These are phyloP conservation scores for Neofusicoccum laricinum DNA, from an alignment of 2,329 filamentous ascomycete genomes.

Conservation along the genomic window DNA sequence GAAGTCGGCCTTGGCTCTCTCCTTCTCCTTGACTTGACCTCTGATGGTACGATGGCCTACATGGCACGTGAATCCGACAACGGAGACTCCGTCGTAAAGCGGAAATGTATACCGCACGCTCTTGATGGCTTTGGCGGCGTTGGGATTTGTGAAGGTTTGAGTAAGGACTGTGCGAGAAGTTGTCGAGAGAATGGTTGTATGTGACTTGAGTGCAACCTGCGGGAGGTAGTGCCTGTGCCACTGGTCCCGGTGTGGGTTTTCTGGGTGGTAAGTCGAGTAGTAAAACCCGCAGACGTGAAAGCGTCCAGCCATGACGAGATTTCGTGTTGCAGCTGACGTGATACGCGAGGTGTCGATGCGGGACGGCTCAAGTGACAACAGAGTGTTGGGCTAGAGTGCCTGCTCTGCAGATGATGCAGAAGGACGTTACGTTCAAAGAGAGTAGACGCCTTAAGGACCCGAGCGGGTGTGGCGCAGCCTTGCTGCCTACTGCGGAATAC, in stretches of 20 bases:
- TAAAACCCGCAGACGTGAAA: conserved; percentile 29
- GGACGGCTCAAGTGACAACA: too few relatives aligned
- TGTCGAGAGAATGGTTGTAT: conserved; percentile 60
- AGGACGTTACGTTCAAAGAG: not conserved
- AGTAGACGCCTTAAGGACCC: not conserved
- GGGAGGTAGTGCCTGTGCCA: conserved; percentile 49
- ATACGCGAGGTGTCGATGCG: too few relatives aligned
- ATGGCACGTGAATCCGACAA: conserved; percentile 65
- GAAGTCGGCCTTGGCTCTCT: conserved; percentile 60
- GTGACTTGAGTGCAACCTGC: conserved; percentile 55
- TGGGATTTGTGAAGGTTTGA: conserved; percentile 63
- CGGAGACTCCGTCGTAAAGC: conserved; percentile 68
- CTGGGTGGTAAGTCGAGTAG: conserved; percentile 22
- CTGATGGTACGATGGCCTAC: conserved; percentile 59
- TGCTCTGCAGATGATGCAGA: too few relatives aligned
- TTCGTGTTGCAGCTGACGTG: not conserved
- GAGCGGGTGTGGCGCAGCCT: not conserved
- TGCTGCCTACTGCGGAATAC: not conserved
- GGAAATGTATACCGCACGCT: conserved; percentile 68
- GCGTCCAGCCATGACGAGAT: not conserved
- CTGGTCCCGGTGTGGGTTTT: not conserved
- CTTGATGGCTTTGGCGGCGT: conserved; percentile 41
- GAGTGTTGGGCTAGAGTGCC: not conserved
- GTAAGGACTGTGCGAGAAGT: conserved; percentile 51
- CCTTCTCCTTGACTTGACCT: conserved; percentile 65